Evolutionary conservation across 2,329 filamentous ascomycete species (phyloP), one percentile per base, ranked within the genome.

Genomic region (Trichoderma atroviride): DNA sequence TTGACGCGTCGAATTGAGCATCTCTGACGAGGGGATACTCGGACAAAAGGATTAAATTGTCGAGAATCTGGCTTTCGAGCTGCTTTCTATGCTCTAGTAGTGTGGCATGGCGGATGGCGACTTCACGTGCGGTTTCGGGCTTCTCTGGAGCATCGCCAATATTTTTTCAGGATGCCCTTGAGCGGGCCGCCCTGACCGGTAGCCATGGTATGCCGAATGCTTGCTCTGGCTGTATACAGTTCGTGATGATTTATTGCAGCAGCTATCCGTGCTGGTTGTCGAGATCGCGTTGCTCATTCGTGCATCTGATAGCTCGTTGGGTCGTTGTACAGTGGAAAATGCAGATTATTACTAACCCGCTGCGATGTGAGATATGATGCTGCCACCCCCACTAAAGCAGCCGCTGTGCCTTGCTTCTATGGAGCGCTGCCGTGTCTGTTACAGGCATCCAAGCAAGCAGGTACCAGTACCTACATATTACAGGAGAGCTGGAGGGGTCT

Each of bases 21-120:
- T 72, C 69, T 56, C 78, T 78, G 37, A 76, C 75, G 31, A 79
- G 77, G 0, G 88, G 87, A 22, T 85, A 84, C 62, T 86, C 89
- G 72, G 92, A 88, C 5, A 97, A 89, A 16, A 87, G 82, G 74
- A 97, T 86, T 71, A 95, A 88, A 75, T 86, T 85, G 73, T 90
- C 85, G 68, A 94, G 85, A 72, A 97, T 95, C 72, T 89, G 81
- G 50, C 87, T 82, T 80, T 97, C 91, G 73, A 92, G 85, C 60
- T 92, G 88, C 79, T 95, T 96, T 76, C 92, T 92, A 74, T 92
- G 86, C 79, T 97, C 92, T 63, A 97, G 89, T 67, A 93, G 88
- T 73, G 87, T 87, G 53, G 95, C 95, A 83, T 97, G 94, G 75
- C 93, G 88, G 70, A 96, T 82, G 61, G 94, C 95, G 68, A 93